Conservation (phyloP, 2,329 filamentous ascomycete species). For the Bipolaris bicolor region DNA sequence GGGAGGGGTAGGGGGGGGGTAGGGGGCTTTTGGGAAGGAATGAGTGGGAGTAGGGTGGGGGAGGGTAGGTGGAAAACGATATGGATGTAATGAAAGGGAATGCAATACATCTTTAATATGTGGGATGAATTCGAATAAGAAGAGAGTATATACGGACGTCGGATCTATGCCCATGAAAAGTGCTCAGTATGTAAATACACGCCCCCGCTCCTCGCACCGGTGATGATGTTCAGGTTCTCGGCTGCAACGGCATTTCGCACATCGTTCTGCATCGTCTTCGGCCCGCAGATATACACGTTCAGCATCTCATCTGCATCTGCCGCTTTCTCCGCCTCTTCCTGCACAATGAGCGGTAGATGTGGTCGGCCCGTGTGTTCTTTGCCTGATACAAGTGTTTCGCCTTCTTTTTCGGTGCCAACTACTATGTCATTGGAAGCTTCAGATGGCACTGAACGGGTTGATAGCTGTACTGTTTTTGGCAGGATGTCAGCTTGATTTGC, state of each 20-base stretch:
- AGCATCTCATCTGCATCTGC: constrained; percentile 25
- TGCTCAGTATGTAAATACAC: constrained; percentile 58
- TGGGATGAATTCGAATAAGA: too few relatives aligned
- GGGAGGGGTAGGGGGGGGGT: not conserved
- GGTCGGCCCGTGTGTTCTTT: constrained; percentile 43
- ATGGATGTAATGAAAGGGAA: too few relatives aligned
- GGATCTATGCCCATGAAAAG: constrained; percentile 41
- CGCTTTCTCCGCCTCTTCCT: constrained; percentile 25
- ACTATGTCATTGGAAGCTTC: not conserved
- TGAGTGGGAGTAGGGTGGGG: too few relatives aligned
- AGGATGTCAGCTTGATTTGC: constrained; percentile 8
- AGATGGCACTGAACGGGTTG: not conserved
- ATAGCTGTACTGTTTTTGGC: not conserved
- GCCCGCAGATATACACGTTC: constrained; percentile 54
- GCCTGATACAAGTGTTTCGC: constrained; percentile 13
- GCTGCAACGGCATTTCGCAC: constrained; percentile 55
- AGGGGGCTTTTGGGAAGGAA: not conserved
- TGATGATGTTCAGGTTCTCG: constrained; percentile 50
- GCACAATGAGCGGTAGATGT: constrained; percentile 37
- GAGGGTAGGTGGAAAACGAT: too few relatives aligned
- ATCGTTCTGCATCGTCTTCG: constrained; percentile 56
- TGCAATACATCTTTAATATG: too few relatives aligned
- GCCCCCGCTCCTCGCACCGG: constrained; percentile 36
- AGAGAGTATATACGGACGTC: not conserved
- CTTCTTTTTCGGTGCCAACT: not conserved